Evolutionary conservation across 352 stramenopile genomes (phyloP).

Genomic region (Phytopythium sindhum): DNA sequence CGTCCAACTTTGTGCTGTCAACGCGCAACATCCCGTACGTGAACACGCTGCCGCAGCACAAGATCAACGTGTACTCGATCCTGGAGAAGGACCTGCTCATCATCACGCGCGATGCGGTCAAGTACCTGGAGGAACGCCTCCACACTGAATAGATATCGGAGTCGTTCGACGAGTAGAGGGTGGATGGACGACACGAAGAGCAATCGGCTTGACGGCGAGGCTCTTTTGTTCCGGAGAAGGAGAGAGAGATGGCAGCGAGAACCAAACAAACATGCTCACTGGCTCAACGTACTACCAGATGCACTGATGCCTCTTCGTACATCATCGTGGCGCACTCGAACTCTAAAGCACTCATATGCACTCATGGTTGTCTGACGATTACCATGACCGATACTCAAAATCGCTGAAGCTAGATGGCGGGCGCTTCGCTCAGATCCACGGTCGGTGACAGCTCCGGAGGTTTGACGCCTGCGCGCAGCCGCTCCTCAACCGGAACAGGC

Average conservation of each 20-base stretch:
- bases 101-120: slow-evolving; percentile 81
- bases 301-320: neutral
- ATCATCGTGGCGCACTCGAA: neutral
- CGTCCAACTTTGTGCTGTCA: slow-evolving; percentile 73
- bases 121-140: slow-evolving; percentile 86
- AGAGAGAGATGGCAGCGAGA: neutral
- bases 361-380: no score
- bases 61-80: slow-evolving; percentile 91
- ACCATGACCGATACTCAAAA: neutral
- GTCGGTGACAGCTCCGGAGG: slow-evolving; percentile 32
- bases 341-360: neutral
- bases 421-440: slow-evolving; percentile 45
- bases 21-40: slow-evolving; percentile 86
- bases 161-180: neutral
- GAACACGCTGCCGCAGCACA: slow-evolving; percentile 79
- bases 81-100: slow-evolving; percentile 86
- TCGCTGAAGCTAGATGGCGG: slow-evolving; percentile 33
- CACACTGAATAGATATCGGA: slow-evolving; percentile 61
- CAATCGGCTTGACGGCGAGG: neutral
- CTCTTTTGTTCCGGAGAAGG: neutral
- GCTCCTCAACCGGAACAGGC: slow-evolving; percentile 58
- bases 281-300: neutral
- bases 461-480: slow-evolving; percentile 57
- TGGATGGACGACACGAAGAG: neutral
- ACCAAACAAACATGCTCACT: slow-evolving; percentile 1